Base-by-base conservation (phyloP, 2,329 filamentous ascomycete species). In the Nemania sp. region DNA sequence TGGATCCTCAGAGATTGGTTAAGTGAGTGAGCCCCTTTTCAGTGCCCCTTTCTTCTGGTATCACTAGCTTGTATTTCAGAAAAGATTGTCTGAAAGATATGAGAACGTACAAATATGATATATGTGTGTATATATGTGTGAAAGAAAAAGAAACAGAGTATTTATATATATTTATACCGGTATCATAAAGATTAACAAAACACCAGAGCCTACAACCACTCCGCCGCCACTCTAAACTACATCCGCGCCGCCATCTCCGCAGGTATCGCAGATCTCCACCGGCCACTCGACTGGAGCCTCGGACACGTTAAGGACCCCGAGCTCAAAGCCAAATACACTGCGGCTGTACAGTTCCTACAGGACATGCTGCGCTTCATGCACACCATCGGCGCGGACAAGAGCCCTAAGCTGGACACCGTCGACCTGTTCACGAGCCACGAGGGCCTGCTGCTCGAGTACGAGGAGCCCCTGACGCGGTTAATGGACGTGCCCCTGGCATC, bases 351-450 rank as follows among this genome's bases (percentile, higher is more conserved):
- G 55, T 91, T 90, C 58, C 91, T 99, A 64, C 90, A 88, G 45
- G 92, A 97, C 68, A 93, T 91, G 45, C 80, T 97, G 14, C 89
- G 90, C 50, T 97, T 99, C 82, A 93, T 97, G 84, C 86, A 86
- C 65, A 96, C 92, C 9, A 89, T 97, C 59, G 94, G 94, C 49
- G 91, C 94, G 52, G 89, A 94, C 71, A 91, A 88, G 26, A 88
- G 87, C 53, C 86, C 88, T 44, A 87, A 91, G 68, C 80, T 97
- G 26, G 88, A 95, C 68, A 96, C 91, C 1, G 91, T 97, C 31
- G 94, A 99, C 68, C 82, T 99, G 43, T 99, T 88, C 80, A 97
- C 93, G 17, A 95, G 90, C 66, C 94, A 99, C 71, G 94, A 99
- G 72, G 94, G 91, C 3, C 82, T 99, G 17, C 82, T 97, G 1